phyloP scores from a whole-genome alignment of 331 rosid genomes.

The Pyrus hybrid region DNA sequence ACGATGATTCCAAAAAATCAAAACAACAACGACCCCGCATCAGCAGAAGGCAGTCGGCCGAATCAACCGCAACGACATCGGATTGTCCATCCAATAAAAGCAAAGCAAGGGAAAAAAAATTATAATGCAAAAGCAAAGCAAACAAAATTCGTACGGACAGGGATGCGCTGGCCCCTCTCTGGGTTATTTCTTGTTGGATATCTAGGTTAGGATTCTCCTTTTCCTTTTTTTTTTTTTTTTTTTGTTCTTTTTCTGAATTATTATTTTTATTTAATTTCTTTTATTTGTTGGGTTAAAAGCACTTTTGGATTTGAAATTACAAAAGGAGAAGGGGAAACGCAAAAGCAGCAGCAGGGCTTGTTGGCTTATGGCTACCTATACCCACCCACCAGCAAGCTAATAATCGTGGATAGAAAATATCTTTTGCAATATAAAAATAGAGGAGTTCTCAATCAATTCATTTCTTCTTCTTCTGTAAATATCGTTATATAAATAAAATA shows the following conservation, averaged over 20 bases:
- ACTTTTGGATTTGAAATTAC: neutral
- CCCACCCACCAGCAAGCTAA: neutral
- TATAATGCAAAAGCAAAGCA: neutral
- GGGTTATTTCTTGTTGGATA: conserved; percentile 7
- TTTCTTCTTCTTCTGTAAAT: too few species aligned
- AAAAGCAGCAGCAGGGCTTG: neutral
- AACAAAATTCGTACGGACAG: neutral
- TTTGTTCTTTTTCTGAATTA: neutral
- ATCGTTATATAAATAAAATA: too few species aligned
- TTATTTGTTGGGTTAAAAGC: neutral
- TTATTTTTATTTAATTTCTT: neutral
- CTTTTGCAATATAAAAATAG: too few species aligned
- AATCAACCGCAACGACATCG: conserved; percentile 16
- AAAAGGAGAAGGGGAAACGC: neutral
- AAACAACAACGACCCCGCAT: neutral
- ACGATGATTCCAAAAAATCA: neutral
- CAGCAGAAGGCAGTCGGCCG: conserved; percentile 5
- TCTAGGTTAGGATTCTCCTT: conserved; percentile 5
- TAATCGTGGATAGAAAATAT: neutral
- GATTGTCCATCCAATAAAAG: conserved; percentile 14
- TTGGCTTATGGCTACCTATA: neutral
- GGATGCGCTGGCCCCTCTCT: neutral
- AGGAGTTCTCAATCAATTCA: too few species aligned
- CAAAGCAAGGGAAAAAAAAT: neutral
- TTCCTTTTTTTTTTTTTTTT: too few species aligned